phyloP scores from a whole-genome alignment of 192 early-diverging fungal genomes.

The Backusella psychrophila region DNA sequence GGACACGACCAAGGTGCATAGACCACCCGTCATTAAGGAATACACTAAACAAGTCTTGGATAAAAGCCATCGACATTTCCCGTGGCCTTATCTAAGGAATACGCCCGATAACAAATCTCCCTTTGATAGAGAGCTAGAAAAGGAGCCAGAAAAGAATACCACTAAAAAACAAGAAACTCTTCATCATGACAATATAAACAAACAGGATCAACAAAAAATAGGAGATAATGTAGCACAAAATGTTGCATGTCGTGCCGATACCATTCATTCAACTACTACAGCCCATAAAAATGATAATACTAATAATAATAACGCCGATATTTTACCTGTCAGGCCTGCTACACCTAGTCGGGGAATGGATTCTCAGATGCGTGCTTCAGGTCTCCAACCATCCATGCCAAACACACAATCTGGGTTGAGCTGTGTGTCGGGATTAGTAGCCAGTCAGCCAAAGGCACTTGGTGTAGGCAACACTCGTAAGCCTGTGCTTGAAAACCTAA shows the following conservation, averaged over 20 bases:
- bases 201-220: not conserved
- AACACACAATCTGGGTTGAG: not conserved
- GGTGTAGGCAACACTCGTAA: not conserved
- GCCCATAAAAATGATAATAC: too few species aligned
- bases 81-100: conserved; percentile 11
- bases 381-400: not conserved
- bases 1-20: conserved; percentile 2
- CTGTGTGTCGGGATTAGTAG: not conserved
- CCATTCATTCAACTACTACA: not conserved
- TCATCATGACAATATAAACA: not conserved
- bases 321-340: not conserved
- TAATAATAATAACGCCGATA: not conserved
- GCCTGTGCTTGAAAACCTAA: not conserved
- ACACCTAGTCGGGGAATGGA: not conserved
- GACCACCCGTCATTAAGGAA: conserved; percentile 3
- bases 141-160: not conserved
- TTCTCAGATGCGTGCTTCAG: not conserved
- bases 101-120: not conserved
- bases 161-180: not conserved
- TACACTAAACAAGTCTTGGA: not conserved
- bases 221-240: not conserved
- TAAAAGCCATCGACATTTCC: not conserved
- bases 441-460: not conserved
- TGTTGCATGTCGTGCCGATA: not conserved
- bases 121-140: not conserved